Evolutionary conservation across 257 asterid genomes (phyloP).

Genomic region (Salvia rosmarinus): DNA sequence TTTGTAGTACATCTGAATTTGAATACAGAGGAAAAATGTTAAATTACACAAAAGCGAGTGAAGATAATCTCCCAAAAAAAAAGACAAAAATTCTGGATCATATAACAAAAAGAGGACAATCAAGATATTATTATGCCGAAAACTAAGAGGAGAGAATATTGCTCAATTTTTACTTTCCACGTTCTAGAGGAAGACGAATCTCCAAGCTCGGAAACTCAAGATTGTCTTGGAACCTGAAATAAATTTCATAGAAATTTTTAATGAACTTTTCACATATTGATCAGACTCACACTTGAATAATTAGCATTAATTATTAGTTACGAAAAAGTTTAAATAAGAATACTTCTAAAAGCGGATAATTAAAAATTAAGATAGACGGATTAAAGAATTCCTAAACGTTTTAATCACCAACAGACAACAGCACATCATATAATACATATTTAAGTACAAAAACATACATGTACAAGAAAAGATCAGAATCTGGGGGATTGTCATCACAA

Average conservation of each 20-base stretch:
- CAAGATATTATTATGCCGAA: constrained; percentile 29
- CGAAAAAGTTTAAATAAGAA: too few relatives aligned
- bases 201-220: constrained; percentile 36
- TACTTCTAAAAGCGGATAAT: too few relatives aligned
- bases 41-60: neutral
- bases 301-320: too few relatives aligned
- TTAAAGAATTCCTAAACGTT: neutral
- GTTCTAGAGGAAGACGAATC: too few relatives aligned
- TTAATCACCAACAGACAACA: neutral
- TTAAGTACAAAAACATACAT: neutral
- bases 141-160: neutral
- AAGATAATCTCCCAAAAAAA: neutral
- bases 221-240: constrained; percentile 55
- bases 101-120: neutral
- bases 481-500: too few relatives aligned
- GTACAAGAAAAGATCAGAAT: too few relatives aligned
- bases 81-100: neutral
- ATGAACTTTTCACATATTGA: neutral
- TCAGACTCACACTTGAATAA: too few relatives aligned
- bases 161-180: constrained; percentile 17
- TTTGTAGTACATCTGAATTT: neutral
- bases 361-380: neutral
- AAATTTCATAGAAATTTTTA: neutral
- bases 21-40: neutral
- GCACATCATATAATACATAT: too few relatives aligned